Evolutionary conservation across 2,329 filamentous ascomycete genomes (phyloP), one percentile per base, ranked within the genome.

Genomic region (Canariomyces notabilis): DNA sequence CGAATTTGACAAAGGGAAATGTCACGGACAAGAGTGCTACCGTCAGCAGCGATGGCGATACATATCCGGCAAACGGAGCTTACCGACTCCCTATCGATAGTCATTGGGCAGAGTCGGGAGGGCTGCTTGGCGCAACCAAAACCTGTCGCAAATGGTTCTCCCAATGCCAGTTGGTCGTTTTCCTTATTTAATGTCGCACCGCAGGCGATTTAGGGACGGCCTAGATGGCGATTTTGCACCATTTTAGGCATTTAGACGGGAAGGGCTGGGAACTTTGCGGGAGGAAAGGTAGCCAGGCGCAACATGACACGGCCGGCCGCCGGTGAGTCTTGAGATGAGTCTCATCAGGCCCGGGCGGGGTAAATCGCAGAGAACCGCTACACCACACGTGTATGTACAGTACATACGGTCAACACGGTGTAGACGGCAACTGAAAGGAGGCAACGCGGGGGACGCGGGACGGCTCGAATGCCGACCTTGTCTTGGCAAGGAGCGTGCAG

Each of bases 401-500:
- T n/a, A n/a, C n/a, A n/a, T n/a, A n/a, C n/a, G n/a, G n/a, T n/a
- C n/a, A n/a, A n/a, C n/a, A n/a, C n/a, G n/a, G n/a, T n/a, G n/a
- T n/a, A n/a, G n/a, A n/a, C n/a, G n/a, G n/a, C n/a, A n/a, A n/a
- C n/a, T n/a, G n/a, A n/a, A 37, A 29, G 14, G 40, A 37, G 39
- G 32, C 33, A 42, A 32, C 20, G 42, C 26, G 36, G 42, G 39
- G 22, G 44, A 35, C 36, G 45, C 51, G 53, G 53, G 53, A 53
- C 54, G 54, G 53, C 45, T 57, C 49, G 54, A 52, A 49, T 54
- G 43, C 46, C 42, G 46, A 42, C 29, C 35, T 39, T 40, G 33
- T 36, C 38, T 19, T 15, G 12, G 14, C 19, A 26, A 6, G 29
- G 26, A 34, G 26, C 36, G 22, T 29, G 9, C 26, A 11, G 11